Evolutionary conservation across 495 filamentous ascomycete species (phyloP).

Genomic region (Gamarada debralockiae): DNA sequence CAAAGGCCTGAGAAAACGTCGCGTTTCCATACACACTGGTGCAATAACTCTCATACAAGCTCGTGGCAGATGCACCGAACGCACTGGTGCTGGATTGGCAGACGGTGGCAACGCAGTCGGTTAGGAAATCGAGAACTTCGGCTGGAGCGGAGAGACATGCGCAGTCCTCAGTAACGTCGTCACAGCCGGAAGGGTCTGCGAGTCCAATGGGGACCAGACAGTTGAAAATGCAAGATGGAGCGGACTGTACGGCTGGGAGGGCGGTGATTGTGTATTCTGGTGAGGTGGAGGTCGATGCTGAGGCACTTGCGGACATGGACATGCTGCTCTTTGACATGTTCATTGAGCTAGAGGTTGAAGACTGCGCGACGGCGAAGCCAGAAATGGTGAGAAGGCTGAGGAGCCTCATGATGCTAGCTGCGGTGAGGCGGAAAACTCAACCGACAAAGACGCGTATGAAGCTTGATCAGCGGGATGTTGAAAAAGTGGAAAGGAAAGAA

Average conservation of each 20-base stretch:
- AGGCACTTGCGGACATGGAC: background rate
- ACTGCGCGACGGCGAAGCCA: background rate
- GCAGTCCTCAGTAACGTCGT: slow-evolving; percentile 12
- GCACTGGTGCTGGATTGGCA: slow-evolving; percentile 6
- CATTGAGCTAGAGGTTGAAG: slow-evolving; percentile 1
- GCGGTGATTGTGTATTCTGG: slow-evolving; percentile 10
- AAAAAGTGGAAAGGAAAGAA: no score
- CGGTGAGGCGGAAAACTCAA: background rate
- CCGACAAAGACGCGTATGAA: no score
- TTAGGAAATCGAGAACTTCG: slow-evolving; percentile 7
- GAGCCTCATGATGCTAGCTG: no score
- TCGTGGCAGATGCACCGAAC: slow-evolving; percentile 1
- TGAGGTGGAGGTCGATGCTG: background rate
- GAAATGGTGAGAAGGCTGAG: no score
- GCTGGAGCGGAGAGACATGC: slow-evolving; percentile 13
- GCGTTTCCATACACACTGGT: slow-evolving; percentile 8
- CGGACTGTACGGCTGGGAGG: slow-evolving; percentile 1
- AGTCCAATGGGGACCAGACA: slow-evolving; percentile 10
- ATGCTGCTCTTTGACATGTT: background rate
- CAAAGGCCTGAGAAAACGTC: slow-evolving; percentile 1
- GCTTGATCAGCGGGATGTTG: no score
- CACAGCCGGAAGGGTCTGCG: slow-evolving; percentile 7
- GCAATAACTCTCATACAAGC: slow-evolving; percentile 18
- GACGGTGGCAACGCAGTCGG: slow-evolving; percentile 7
- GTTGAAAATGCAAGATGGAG: slow-evolving; percentile 8